phyloP scores from a whole-genome alignment of 768 basidiomycete species.

The Cyclocybe aegerita region DNA sequence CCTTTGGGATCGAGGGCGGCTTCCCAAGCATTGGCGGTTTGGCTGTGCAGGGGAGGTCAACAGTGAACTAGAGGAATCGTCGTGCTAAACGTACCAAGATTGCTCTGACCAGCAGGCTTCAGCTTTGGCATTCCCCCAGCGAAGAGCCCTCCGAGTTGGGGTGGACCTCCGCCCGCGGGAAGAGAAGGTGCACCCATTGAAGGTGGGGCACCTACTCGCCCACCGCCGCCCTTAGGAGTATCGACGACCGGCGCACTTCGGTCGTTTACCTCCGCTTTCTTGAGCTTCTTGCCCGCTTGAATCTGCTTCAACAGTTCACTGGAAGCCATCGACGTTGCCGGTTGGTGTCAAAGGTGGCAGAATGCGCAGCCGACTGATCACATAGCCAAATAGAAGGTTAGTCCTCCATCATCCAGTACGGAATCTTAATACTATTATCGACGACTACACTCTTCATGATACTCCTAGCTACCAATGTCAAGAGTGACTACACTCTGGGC shows the following conservation, averaged over 20 bases:
- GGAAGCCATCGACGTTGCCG: conserved; percentile 57
- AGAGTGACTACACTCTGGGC: too few relatives aligned
- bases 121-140: conserved; percentile 92
- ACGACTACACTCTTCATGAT: too few relatives aligned
- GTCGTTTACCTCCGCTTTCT: conserved; percentile 83
- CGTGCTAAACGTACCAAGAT: conserved; percentile 42
- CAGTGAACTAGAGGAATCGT: conserved; percentile 6
- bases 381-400: background rate
- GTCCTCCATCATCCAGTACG: too few relatives aligned
- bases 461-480: too few relatives aligned
- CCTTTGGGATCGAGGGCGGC: conserved; percentile 63
- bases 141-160: conserved; percentile 83
- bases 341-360: background rate
- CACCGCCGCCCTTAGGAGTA: conserved; percentile 39
- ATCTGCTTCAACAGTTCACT: conserved; percentile 78
- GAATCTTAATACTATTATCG: too few relatives aligned
- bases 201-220: conserved; percentile 19
- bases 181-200: conserved; percentile 18
- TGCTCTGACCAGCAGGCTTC: conserved; percentile 71
- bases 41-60: conserved; percentile 32
- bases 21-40: conserved; percentile 65
- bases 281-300: conserved; percentile 78
- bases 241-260: conserved; percentile 70
- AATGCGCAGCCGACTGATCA: background rate
- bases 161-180: conserved; percentile 46